Evolutionary conservation across 2,329 filamentous ascomycete genomes (phyloP).

Genomic region (Fusarium decemcellulare): DNA sequence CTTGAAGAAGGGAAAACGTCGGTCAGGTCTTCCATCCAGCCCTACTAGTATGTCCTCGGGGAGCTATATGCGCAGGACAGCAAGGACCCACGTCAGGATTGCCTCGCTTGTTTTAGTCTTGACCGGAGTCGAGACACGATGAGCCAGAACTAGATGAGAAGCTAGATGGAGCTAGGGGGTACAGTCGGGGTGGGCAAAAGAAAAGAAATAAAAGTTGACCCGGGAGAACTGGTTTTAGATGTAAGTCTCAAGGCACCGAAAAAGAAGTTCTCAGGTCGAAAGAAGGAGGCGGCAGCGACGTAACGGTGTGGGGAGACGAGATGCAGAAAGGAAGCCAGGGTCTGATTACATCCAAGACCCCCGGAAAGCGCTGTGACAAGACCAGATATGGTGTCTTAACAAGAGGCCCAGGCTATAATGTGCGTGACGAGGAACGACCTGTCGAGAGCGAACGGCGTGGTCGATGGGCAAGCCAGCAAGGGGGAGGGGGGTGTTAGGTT

Average conservation of each 20-base stretch:
- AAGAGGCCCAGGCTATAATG: conserved; percentile 44
- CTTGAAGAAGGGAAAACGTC: conserved; percentile 46
- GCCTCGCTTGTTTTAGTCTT: conserved; percentile 41
- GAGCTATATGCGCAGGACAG: conserved; percentile 46
- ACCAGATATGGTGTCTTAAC: conserved; percentile 37
- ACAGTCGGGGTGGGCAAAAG: conserved; percentile 32
- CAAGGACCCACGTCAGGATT: conserved; percentile 49
- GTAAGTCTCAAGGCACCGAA: conserved; percentile 14
- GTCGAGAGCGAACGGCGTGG: conserved; percentile 34
- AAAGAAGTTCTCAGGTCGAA: conserved; percentile 32
- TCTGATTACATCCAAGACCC: conserved; percentile 43
- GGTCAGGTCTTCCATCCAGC: conserved; percentile 38
- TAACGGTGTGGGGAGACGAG: conserved; percentile 41
- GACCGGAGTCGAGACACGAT: conserved; percentile 39
- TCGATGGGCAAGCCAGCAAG: conserved; percentile 28
- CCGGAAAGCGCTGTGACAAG: conserved; percentile 34
- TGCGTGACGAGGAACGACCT: conserved; percentile 41
- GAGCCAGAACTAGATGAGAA: conserved; percentile 31
- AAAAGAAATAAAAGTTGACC: conserved; percentile 46
- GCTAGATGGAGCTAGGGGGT: conserved; percentile 36
- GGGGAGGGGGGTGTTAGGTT: conserved; percentile 30
- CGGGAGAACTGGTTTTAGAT: conserved; percentile 40
- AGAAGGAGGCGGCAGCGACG: conserved; percentile 41
- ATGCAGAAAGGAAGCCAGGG: conserved; percentile 44
- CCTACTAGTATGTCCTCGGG: conserved; percentile 39